Conservation (phyloP, 2,329 filamentous ascomycete genomes). For the Fusarium tupiense region DNA sequence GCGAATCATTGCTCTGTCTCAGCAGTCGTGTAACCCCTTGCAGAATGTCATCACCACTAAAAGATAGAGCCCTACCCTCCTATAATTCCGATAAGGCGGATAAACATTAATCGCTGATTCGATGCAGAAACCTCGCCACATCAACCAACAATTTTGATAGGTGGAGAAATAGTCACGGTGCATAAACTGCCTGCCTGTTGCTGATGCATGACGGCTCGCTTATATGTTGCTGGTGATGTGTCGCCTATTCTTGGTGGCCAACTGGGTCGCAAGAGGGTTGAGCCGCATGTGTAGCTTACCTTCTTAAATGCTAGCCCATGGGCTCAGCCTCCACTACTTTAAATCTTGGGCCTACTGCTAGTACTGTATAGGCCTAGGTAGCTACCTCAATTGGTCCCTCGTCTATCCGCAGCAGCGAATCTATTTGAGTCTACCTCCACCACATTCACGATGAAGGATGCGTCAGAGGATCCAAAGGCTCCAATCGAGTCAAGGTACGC, state of each 20-base stretch:
- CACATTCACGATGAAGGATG: not conserved
- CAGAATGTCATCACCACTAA: not conserved
- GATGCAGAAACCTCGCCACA: not conserved
- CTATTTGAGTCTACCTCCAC: not conserved
- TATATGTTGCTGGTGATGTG: not conserved
- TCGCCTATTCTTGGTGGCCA: not conserved
- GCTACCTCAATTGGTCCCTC: not conserved
- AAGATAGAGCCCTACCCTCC: not conserved
- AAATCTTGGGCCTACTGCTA: not conserved
- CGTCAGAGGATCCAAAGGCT: not conserved
- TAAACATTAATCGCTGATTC: not conserved
- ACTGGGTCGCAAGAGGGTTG: not conserved
- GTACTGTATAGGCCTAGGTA: not conserved
- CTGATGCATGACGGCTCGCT: not conserved
- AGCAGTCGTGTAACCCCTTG: not conserved
- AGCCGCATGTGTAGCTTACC: not conserved
- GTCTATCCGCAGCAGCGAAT: not conserved
- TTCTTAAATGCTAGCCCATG: not conserved
- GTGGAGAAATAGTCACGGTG: not conserved
- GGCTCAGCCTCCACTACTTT: not conserved
- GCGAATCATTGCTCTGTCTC: accelerated
- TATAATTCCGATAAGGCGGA: not conserved
- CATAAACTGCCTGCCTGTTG: accelerated
- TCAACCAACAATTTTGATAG: accelerated
- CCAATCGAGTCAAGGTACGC: not conserved